phyloP scores from a whole-genome alignment of 176 grass and related monocot species.

The Hordeum marinum region DNA sequence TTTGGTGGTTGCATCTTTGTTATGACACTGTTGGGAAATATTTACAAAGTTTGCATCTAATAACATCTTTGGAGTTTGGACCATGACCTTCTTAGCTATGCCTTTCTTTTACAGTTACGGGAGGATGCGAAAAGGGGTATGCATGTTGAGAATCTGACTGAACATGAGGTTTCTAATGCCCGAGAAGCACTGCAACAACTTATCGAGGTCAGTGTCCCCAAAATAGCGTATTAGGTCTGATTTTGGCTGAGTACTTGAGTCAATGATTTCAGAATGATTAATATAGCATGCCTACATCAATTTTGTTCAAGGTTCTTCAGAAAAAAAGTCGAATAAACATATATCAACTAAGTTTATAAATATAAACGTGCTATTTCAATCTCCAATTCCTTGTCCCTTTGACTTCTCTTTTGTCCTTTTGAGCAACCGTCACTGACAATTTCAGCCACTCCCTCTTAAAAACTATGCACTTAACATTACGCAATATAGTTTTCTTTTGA shows the following conservation, averaged over 20 bases:
- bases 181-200: slow-evolving; percentile 94
- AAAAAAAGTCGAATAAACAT: slow-evolving; percentile 1
- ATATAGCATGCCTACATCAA: background rate
- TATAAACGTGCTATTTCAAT: background rate
- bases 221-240: background rate
- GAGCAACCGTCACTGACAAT: background rate
- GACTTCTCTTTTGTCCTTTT: background rate
- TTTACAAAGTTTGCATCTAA: background rate
- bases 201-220: slow-evolving; percentile 32
- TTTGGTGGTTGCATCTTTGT: slow-evolving; percentile 10
- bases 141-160: slow-evolving; percentile 84
- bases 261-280: background rate
- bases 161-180: slow-evolving; percentile 81
- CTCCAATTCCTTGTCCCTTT: background rate
- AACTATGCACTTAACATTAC: background rate
- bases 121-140: slow-evolving; percentile 95
- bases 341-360: background rate
- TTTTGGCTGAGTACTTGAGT: background rate
- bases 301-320: background rate
- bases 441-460: background rate
- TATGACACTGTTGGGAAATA: background rate
- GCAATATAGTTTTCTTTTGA: background rate
- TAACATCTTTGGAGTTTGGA: background rate
- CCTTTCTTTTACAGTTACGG: slow-evolving; percentile 62
- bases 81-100: background rate